Percentiles rank a stretch among this genome's conserved stretches.
phyloP scores from a whole-genome alignment of 176 grass and related monocot species.

The Puya raimondii region DNA sequence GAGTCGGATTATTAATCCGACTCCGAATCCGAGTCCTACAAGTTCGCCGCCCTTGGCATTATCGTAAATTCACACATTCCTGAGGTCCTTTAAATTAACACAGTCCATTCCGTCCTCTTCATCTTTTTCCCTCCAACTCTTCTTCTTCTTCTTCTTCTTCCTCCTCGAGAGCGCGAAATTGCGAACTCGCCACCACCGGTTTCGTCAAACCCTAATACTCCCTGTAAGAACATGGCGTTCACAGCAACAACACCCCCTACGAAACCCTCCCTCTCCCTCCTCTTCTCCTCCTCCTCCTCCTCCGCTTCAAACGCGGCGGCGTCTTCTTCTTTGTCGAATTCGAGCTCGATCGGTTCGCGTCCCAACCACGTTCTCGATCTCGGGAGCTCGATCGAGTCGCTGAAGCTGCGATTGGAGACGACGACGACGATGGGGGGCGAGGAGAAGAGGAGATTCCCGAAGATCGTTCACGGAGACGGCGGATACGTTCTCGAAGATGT shows the following conservation, averaged over 20 bases:
- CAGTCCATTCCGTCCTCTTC: background rate
- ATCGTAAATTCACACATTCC: background rate
- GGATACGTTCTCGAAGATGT: constrained; percentile 80
- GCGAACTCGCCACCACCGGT: background rate
- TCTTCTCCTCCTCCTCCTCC: background rate
- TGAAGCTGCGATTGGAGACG: constrained; percentile 11
- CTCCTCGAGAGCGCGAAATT: background rate
- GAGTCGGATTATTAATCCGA: too few species aligned
- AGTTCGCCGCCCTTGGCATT: background rate
- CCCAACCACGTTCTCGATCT: constrained; percentile 8
- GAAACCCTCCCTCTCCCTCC: background rate
- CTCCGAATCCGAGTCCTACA: too few species aligned
- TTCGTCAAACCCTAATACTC: background rate
- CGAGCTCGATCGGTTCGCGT: background rate
- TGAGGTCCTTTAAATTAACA: background rate
- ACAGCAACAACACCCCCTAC: background rate
- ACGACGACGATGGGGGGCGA: constrained; percentile 13
- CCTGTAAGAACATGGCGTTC: background rate
- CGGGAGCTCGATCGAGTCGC: background rate
- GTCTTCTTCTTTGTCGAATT: background rate
- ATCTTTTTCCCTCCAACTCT: background rate
- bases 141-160: background rate
- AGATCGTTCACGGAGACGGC: constrained; percentile 33
- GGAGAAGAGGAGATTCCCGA: constrained; percentile 23
- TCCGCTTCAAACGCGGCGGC: background rate